A percentile compares a stretch with the other conserved stretches of the same genome.
phyloP scores from a whole-genome alignment of 140 eudicot genomes.

The Erigeron philadelphicus region DNA sequence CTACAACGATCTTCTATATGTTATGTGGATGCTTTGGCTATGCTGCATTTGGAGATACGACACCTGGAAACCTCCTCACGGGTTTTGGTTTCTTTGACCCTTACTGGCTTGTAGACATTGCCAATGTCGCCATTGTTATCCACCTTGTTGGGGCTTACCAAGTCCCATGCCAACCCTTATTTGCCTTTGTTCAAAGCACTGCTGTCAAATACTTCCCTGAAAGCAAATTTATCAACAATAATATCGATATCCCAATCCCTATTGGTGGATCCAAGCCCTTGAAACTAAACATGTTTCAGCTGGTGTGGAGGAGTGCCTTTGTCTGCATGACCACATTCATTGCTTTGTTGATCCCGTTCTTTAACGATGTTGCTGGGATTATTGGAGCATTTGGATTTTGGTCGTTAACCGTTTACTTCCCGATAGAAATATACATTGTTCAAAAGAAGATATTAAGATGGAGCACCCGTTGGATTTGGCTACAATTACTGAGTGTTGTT shows the following conservation, averaged over 20 bases:
- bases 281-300: conserved; percentile 58
- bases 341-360: conserved; percentile 80
- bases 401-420: conserved; percentile 81
- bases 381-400: conserved; percentile 90
- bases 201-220: conserved; percentile 29
- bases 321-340: conserved; percentile 64
- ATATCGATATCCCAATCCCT: conserved; percentile 47
- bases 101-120: conserved; percentile 44
- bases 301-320: conserved; percentile 64
- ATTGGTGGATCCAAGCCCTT: conserved; percentile 42
- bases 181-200: conserved; percentile 41
- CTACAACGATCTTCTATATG: conserved; percentile 43
- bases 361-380: conserved; percentile 79
- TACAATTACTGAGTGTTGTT: conserved; percentile 59
- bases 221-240: conserved; percentile 41
- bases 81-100: conserved; percentile 47
- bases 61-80: conserved; percentile 50
- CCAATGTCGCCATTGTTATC: conserved; percentile 42
- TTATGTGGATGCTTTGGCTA: conserved; percentile 51
- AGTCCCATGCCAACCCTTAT: conserved; percentile 47
- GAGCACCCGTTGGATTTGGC: conserved; percentile 62
- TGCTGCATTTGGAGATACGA: conserved; percentile 45
- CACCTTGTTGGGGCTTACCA: conserved; percentile 50
- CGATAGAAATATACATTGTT: conserved; percentile 79
- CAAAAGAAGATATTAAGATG: conserved; percentile 78